Evolutionary conservation across 768 basidiomycete genomes (phyloP).

Genomic region (Podaxis mareebaensis): DNA sequence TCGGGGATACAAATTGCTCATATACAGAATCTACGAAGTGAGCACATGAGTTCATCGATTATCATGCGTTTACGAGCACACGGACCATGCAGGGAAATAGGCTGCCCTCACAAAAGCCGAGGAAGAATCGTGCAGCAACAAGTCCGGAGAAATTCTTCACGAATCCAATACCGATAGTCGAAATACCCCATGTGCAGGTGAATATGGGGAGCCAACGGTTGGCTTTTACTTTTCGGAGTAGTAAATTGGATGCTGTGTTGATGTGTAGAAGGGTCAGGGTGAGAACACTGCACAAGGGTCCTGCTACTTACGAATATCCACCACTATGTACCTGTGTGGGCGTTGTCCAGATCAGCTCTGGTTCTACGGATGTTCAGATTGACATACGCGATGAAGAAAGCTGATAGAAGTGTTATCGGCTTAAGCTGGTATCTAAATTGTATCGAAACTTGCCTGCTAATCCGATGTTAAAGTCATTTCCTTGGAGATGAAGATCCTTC

Average conservation of each 20-base stretch:
- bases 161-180: slow-evolving; percentile 22
- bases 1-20: slow-evolving; percentile 37
- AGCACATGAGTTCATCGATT: background rate
- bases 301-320: slow-evolving; percentile 4
- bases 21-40: slow-evolving; percentile 28
- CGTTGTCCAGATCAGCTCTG: background rate
- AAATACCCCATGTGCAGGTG: slow-evolving; percentile 4
- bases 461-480: slow-evolving; percentile 29
- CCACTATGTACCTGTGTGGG: background rate
- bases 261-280: background rate
- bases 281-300: background rate
- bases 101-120: slow-evolving; percentile 31
- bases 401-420: background rate
- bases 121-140: slow-evolving; percentile 26
- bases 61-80: too few relatives aligned
- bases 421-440: background rate
- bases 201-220: slow-evolving; percentile 9
- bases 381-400: slow-evolving; percentile 5
- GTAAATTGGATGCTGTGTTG: background rate
- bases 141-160: slow-evolving; percentile 27
- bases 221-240: slow-evolving; percentile 1
- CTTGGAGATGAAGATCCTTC: slow-evolving; percentile 25
- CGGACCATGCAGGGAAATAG: slow-evolving; percentile 34
- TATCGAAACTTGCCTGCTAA: background rate
- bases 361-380: background rate